Percentiles rank a stretch among this genome's conserved stretches.
Evolutionary conservation across 495 filamentous ascomycete genomes (phyloP).

Genomic region (Pseudomonodictys pantanalensis): DNA sequence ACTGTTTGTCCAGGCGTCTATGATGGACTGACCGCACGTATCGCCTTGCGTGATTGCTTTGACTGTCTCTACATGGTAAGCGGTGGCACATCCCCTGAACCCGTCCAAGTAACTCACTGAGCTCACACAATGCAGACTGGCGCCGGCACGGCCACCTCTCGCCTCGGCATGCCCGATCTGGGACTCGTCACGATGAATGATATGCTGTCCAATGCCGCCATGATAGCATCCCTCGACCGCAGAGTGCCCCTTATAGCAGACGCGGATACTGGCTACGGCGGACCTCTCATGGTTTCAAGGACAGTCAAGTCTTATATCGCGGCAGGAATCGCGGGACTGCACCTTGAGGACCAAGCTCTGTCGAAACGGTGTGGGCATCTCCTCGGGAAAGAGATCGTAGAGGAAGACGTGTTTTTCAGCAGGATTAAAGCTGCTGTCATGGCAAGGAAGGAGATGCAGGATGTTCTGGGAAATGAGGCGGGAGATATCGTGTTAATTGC

Average conservation of each 20-base stretch:
- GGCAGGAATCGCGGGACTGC: slow-evolving; percentile 59
- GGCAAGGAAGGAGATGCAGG: slow-evolving; percentile 46
- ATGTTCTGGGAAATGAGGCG: slow-evolving; percentile 2
- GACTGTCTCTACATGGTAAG: slow-evolving; percentile 63
- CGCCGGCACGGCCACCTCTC: slow-evolving; percentile 58
- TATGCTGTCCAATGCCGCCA: slow-evolving; percentile 59
- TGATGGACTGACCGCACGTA: slow-evolving; percentile 60
- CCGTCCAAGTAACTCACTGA: slow-evolving; percentile 1
- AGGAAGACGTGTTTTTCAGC: slow-evolving; percentile 46
- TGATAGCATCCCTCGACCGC: slow-evolving; percentile 59
- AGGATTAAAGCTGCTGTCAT: slow-evolving; percentile 42
- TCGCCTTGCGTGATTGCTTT: slow-evolving; percentile 57
- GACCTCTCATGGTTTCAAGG: slow-evolving; percentile 55
- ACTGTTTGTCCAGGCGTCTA: slow-evolving; percentile 58
- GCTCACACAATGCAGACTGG: slow-evolving; percentile 49
- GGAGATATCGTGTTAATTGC: slow-evolving; percentile 61
- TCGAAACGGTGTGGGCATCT: slow-evolving; percentile 47
- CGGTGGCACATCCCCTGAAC: slow-evolving; percentile 16
- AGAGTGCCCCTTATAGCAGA: slow-evolving; percentile 59
- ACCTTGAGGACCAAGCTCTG: slow-evolving; percentile 62
- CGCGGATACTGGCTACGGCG: slow-evolving; percentile 63
- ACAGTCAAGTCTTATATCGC: slow-evolving; percentile 57
- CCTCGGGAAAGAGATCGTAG: slow-evolving; percentile 52
- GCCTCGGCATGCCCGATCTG: slow-evolving; percentile 58
- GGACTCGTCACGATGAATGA: slow-evolving; percentile 57